Evolutionary conservation across 257 asterid species (phyloP).

Genomic region (Solanum chmielewskii): DNA sequence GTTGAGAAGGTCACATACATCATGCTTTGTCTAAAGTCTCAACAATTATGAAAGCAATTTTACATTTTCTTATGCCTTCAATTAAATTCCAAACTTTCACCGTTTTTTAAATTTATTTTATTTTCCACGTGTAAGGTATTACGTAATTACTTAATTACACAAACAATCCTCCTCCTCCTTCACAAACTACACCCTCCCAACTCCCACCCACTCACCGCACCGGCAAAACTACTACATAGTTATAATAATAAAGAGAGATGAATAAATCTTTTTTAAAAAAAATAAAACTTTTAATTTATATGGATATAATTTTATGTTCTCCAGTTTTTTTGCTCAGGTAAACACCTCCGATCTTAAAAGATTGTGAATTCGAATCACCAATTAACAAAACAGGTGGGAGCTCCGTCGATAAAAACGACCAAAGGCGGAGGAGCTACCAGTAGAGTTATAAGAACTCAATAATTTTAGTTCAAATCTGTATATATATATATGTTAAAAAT

Average conservation of each 20-base stretch:
- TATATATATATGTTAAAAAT: background rate
- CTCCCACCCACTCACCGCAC: background rate
- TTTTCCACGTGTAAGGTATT: background rate
- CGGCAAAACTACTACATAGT: background rate
- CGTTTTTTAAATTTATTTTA: background rate
- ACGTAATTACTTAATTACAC: background rate
- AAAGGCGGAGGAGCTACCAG: background rate
- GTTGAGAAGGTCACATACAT: background rate
- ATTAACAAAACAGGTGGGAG: background rate
- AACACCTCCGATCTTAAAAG: background rate
- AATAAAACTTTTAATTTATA: background rate
- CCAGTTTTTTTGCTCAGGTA: background rate
- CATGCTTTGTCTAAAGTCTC: background rate
- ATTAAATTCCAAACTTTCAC: background rate
- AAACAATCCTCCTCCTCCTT: background rate
- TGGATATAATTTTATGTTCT: background rate
- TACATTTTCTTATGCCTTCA: background rate
- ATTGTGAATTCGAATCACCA: background rate
- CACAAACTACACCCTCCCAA: background rate
- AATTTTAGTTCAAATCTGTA: background rate
- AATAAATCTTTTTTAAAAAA: background rate
- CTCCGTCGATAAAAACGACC: background rate
- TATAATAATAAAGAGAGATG: background rate
- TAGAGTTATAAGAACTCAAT: background rate
- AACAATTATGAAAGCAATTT: background rate